Percentiles rank a stretch among this genome's conserved stretches.
These are phyloP conservation scores for Vigna nakashimae DNA, from an alignment of 306 rosid genomes.

Conservation along the genomic window DNA sequence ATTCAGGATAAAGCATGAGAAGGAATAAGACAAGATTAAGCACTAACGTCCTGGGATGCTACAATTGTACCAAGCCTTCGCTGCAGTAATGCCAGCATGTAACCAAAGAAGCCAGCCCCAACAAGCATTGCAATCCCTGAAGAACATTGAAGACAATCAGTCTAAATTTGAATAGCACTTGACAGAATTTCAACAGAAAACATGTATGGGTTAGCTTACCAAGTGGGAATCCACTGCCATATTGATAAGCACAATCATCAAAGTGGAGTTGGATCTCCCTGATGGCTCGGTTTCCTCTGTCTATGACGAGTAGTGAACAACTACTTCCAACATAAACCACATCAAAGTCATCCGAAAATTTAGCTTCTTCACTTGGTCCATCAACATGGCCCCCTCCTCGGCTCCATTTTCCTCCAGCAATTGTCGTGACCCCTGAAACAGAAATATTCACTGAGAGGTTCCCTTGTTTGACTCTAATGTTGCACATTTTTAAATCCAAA, in stretches of 20 bases:
- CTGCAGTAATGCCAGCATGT: constrained; percentile 89
- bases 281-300: constrained; percentile 84
- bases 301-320: constrained; percentile 84
- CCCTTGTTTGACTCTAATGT: constrained; percentile 17
- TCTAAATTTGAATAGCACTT: constrained; percentile 30
- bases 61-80: constrained; percentile 72
- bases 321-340: constrained; percentile 93
- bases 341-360: constrained; percentile 89
- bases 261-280: constrained; percentile 92
- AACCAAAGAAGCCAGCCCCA: constrained; percentile 93
- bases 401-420: constrained; percentile 89
- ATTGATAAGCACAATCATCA: constrained; percentile 93
- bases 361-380: constrained; percentile 94
- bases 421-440: constrained; percentile 81
- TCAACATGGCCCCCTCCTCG: constrained; percentile 85
- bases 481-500: constrained; percentile 23
- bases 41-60: constrained; percentile 72
- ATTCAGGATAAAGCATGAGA: constrained; percentile 32
- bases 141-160: constrained; percentile 35
- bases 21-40: constrained; percentile 39
- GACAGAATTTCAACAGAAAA: constrained; percentile 18
- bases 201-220: constrained; percentile 55
- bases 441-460: constrained; percentile 41
- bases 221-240: constrained; percentile 86
- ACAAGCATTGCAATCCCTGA: constrained; percentile 80